Evolutionary conservation across 495 filamentous ascomycete genomes (phyloP).

Genomic region (Echria macrotheca): DNA sequence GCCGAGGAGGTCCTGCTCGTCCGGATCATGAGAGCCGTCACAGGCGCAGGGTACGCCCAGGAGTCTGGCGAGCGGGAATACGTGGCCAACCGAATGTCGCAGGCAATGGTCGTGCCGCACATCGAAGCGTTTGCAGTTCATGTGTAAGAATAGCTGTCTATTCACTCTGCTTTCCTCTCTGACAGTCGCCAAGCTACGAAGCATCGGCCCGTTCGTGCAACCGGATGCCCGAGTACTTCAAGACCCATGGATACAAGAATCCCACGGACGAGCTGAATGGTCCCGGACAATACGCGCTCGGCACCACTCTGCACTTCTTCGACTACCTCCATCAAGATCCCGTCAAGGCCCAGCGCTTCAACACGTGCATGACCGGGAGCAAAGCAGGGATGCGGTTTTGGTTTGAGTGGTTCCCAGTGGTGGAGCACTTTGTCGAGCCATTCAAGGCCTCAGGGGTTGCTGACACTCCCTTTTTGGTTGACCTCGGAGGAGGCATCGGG

Average conservation of each 20-base stretch:
- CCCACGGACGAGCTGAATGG: slow-evolving; percentile 18
- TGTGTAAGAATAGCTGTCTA: neutral
- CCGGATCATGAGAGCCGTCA: slow-evolving; percentile 1
- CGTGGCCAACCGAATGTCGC: slow-evolving; percentile 2
- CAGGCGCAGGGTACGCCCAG: slow-evolving; percentile 4
- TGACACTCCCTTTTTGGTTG: slow-evolving; percentile 38
- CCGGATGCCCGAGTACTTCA: slow-evolving; percentile 19
- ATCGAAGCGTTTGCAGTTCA: slow-evolving; percentile 2
- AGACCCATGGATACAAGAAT: slow-evolving; percentile 19
- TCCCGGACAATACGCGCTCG: slow-evolving; percentile 7
- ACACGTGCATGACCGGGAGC: slow-evolving; percentile 9
- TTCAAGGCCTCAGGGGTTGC: neutral
- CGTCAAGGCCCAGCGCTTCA: slow-evolving; percentile 9
- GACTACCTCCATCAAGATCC: slow-evolving; percentile 11
- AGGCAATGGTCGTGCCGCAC: slow-evolving; percentile 2
- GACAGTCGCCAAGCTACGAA: neutral
- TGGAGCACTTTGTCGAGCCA: neutral
- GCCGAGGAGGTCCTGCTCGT: slow-evolving; percentile 9
- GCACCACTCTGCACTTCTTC: slow-evolving; percentile 17
- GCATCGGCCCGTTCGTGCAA: slow-evolving; percentile 6
- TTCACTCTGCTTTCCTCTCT: neutral
- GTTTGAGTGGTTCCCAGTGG: slow-evolving; percentile 7
- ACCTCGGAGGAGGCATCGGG: slow-evolving; percentile 42
- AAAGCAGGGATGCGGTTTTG: slow-evolving; percentile 6
- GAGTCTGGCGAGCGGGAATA: slow-evolving; percentile 1